Evolutionary conservation across 768 basidiomycete species (phyloP).

Genomic region (Harrya chromipes): DNA sequence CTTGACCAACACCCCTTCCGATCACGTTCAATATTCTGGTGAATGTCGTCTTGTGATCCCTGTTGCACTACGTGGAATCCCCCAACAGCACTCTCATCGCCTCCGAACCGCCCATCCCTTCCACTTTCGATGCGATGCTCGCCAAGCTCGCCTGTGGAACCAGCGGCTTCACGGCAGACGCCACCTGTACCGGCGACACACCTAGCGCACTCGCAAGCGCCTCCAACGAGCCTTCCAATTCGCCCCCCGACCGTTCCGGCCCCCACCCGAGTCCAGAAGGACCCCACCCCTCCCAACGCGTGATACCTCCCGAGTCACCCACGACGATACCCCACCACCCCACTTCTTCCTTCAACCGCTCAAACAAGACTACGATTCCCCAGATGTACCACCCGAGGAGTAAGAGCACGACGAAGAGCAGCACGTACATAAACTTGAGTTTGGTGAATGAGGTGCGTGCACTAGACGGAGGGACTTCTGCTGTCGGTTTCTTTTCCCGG

Average conservation of each 20-base stretch:
- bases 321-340: constrained; percentile 50
- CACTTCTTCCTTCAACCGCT: constrained; percentile 47
- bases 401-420: constrained; percentile 41
- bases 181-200: constrained; percentile 56
- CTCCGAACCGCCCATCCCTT: constrained; percentile 45
- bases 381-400: constrained; percentile 52
- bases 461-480: constrained; percentile 3
- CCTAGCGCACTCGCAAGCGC: constrained; percentile 62
- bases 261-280: constrained; percentile 1
- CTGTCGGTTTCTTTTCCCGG: neutral
- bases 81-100: constrained; percentile 35
- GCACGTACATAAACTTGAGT: constrained; percentile 51
- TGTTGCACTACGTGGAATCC: constrained; percentile 1
- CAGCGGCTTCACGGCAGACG: constrained; percentile 57
- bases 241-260: constrained; percentile 13
- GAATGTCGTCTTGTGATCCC: too few species aligned
- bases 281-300: constrained; percentile 1
- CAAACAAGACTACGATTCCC: constrained; percentile 40
- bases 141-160: constrained; percentile 61
- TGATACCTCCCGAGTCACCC: constrained; percentile 1
- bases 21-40: too few species aligned
- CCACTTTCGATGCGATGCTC: constrained; percentile 41
- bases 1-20: neutral
- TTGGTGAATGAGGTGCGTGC: constrained; percentile 9
- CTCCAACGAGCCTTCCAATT: constrained; percentile 55